Conservation (phyloP, 2,329 filamentous ascomycete genomes). For the Fulvia fulva region DNA sequence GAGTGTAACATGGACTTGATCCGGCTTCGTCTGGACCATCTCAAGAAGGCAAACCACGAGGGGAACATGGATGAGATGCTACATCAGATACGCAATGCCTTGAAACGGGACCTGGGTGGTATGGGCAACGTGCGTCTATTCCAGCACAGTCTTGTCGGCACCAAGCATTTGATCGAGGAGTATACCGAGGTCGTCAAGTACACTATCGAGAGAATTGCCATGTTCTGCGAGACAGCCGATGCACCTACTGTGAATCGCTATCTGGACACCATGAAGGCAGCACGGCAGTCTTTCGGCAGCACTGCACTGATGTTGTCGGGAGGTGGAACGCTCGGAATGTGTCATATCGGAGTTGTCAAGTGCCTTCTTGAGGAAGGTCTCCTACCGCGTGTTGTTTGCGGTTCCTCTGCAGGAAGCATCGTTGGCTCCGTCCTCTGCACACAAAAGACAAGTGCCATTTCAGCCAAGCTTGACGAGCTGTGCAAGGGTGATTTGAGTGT, state of each 20-base stretch:
- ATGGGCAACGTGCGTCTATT: constrained; percentile 23
- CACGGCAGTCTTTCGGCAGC: constrained; percentile 20
- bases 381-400: constrained; percentile 21
- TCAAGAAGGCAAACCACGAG: constrained; percentile 18
- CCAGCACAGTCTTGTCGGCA: constrained; percentile 18
- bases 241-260: constrained; percentile 8
- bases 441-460: constrained; percentile 16
- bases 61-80: constrained; percentile 20
- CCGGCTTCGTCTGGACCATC: constrained; percentile 13
- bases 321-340: constrained; percentile 24
- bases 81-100: constrained; percentile 17
- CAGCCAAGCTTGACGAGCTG: constrained; percentile 20
- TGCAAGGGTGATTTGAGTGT: constrained; percentile 21
- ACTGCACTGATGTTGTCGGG: constrained; percentile 24
- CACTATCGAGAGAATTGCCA: constrained; percentile 20
- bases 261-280: constrained; percentile 18
- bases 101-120: constrained; percentile 22
- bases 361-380: constrained; percentile 16
- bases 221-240: constrained; percentile 16
- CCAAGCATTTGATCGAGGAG: constrained; percentile 23
- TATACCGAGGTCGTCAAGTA: constrained; percentile 25
- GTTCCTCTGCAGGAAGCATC: constrained; percentile 24
- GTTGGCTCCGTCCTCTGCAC: constrained; percentile 24
- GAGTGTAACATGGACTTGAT: constrained; percentile 18
- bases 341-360: constrained; percentile 25